Evolutionary conservation across 2,329 filamentous ascomycete genomes (phyloP), one percentile per base, ranked within the genome.

Genomic region (Neofusicoccum cordaticola): DNA sequence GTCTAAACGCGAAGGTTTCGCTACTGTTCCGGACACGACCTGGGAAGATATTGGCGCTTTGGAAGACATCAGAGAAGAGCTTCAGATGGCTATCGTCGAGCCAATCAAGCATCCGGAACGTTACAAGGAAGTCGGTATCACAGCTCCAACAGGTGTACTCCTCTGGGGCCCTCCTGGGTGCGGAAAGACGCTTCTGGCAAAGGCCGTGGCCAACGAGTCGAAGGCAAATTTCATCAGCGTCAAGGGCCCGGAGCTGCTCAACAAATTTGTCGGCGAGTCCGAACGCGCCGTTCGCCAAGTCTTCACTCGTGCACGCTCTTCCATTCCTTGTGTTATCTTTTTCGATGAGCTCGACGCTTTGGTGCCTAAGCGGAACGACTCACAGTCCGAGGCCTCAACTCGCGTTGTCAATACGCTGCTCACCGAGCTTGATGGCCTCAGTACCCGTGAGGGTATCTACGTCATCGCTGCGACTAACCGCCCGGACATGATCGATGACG

Each of bases 201-300:
- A 98, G 79, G 95, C 95, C 3, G 93, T 97, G 4, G 95, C 95
- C 63, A 96, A 96, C 76, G 93, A 97, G 75, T 93, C 91, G 7
- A 92, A 94, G 75, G 95, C 95, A 53, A 98, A 97, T 78, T 99
- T 99, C 81, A 99, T 99, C 78, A 93, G 92, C 61, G 92, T 99
- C 78, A 97, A 97, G 78, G 95, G 95, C 0, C 95, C 95, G 0
- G 95, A 99, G 75, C 83, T 99, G 9, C 85, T 99, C 51, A 98
- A 98, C 82, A 99, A 78, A 78, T 99, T 94, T 75, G 93, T 99
- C 9, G 95, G 95, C 69, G 95, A 99, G 78, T 96, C 92, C 6
- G 95, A 99, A 79, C 90, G 94, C 11, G 92, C 93, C 0, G 90
- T 99, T 1, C 88, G 95, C 22, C 92, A 96, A 75, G 90, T 98